These are phyloP conservation scores for Cantharellus cinnabarinus DNA, from an alignment of 768 basidiomycete species.

Conservation along the genomic window DNA sequence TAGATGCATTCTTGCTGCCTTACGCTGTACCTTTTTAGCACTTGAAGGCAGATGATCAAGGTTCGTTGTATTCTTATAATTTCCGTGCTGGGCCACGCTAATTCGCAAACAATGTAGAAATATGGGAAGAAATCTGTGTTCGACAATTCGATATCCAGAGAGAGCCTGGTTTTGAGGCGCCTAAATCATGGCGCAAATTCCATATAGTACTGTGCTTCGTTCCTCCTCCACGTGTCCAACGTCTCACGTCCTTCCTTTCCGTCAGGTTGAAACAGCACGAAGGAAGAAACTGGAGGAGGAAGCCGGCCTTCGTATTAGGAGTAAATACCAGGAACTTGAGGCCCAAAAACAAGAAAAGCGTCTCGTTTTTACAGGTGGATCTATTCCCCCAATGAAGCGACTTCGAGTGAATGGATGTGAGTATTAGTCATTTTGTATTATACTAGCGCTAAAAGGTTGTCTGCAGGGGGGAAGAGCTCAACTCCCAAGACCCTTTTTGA, in stretches of 20 bases:
- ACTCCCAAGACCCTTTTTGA: not conserved
- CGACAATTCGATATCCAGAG: not conserved
- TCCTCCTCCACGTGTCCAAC: not conserved
- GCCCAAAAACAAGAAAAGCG: not conserved
- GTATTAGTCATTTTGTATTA: not conserved
- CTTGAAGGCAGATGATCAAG: slow-evolving; percentile 1
- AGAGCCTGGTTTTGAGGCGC: not conserved
- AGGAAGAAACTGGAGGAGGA: not conserved
- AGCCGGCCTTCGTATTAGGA: not conserved
- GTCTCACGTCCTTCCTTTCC: not conserved
- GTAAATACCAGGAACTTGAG: not conserved
- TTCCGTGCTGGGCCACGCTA: not conserved
- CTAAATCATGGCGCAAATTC: slow-evolving; percentile 1
- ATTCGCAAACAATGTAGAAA: not conserved
- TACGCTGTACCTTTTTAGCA: not conserved
- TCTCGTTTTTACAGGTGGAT: not conserved
- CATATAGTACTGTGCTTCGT: not conserved
- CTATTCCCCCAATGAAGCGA: slow-evolving; percentile 1
- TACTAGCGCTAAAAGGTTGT: not conserved
- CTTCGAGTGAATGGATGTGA: not conserved
- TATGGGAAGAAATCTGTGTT: not conserved
- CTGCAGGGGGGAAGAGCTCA: not conserved
- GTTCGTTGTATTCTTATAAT: not conserved
- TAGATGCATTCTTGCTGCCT: not conserved
- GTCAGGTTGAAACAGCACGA: not conserved